These are phyloP conservation scores for Whalleya microplaca DNA, from an alignment of 2,329 filamentous ascomycete genomes.

Conservation along the genomic window DNA sequence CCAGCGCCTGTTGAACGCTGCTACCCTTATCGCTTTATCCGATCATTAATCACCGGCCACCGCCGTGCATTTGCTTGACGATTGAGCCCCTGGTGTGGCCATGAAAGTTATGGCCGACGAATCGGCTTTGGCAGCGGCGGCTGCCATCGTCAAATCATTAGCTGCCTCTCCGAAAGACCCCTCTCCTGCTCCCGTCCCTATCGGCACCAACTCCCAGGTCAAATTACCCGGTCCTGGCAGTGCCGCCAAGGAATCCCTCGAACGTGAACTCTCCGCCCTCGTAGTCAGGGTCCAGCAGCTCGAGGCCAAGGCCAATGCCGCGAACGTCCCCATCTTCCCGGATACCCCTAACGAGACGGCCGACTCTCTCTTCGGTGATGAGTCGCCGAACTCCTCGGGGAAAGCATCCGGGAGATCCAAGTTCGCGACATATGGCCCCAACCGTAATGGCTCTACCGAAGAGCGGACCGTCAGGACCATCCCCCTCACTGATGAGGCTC, in stretches of 20 bases:
- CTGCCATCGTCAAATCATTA: constrained; percentile 57
- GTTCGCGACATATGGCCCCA: constrained; percentile 50
- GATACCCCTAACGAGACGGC: constrained; percentile 80
- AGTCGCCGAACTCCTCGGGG: constrained; percentile 50
- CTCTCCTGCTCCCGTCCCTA: constrained; percentile 43
- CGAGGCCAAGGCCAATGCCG: constrained; percentile 73
- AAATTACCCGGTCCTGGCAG: constrained; percentile 78
- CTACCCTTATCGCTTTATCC: constrained; percentile 20
- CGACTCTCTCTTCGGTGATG: constrained; percentile 66
- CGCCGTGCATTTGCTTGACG: constrained; percentile 4
- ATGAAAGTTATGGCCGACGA: constrained; percentile 55
- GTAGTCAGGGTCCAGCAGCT: constrained; percentile 78
- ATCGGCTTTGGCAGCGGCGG: constrained; percentile 56
- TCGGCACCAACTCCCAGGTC: constrained; percentile 55
- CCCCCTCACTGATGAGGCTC: constrained; percentile 77
- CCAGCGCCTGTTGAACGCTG: constrained; percentile 32
- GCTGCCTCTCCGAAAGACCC: constrained; percentile 48
- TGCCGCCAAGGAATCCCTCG: constrained; percentile 75
- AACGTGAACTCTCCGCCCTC: constrained; percentile 81
- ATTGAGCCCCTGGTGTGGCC: constrained; percentile 14
- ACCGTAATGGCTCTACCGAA: constrained; percentile 37
- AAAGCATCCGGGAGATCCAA: constrained; percentile 47
- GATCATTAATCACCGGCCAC: constrained; percentile 6
- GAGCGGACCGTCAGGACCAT: constrained; percentile 45
- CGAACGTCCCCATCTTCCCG: constrained; percentile 65